Percentiles rank a stretch among this genome's conserved stretches.
phyloP scores from a whole-genome alignment of 1,284 basidiomycete genomes.

The Moesziomyces antarcticus region DNA sequence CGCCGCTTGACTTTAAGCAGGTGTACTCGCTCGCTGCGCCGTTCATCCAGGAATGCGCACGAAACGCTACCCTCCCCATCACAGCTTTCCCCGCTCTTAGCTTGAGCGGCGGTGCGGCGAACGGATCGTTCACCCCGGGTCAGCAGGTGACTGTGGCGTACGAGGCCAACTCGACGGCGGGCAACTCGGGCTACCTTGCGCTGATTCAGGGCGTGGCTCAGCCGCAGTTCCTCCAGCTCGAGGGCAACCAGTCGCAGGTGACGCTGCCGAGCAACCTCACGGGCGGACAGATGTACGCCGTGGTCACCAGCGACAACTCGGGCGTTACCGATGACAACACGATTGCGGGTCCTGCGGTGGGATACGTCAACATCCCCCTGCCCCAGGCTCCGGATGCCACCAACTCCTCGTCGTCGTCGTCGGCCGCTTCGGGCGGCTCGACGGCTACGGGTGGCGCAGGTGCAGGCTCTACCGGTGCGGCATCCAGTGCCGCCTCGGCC shows the following conservation, averaged over 20 bases:
- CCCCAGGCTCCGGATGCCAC: constrained; percentile 42
- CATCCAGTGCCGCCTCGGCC: constrained; percentile 1
- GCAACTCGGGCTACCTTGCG: constrained; percentile 35
- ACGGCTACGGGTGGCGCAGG: constrained; percentile 1
- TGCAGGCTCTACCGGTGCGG: constrained; percentile 7
- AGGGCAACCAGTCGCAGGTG: constrained; percentile 14
- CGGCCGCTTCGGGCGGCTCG: background rate
- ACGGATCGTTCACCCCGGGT: constrained; percentile 42
- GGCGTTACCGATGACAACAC: constrained; percentile 48
- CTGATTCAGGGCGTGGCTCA: constrained; percentile 36
- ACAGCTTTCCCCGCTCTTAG: constrained; percentile 37
- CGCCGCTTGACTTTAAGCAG: constrained; percentile 53
- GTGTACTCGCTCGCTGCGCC: constrained; percentile 62
- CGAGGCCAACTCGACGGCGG: constrained; percentile 1
- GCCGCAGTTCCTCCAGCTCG: constrained; percentile 25
- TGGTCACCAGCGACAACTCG: constrained; percentile 34
- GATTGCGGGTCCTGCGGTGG: constrained; percentile 41
- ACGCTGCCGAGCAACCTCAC: constrained; percentile 44
- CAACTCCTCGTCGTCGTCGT: constrained; percentile 5
- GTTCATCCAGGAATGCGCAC: constrained; percentile 50
- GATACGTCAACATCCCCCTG: constrained; percentile 40
- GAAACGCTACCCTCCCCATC: constrained; percentile 30
- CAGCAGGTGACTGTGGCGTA: constrained; percentile 40
- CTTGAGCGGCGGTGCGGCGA: constrained; percentile 15
- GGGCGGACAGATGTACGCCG: constrained; percentile 50